Evolutionary conservation across 768 basidiomycete species (phyloP).

Genomic region (Kwoniella dejecticola): DNA sequence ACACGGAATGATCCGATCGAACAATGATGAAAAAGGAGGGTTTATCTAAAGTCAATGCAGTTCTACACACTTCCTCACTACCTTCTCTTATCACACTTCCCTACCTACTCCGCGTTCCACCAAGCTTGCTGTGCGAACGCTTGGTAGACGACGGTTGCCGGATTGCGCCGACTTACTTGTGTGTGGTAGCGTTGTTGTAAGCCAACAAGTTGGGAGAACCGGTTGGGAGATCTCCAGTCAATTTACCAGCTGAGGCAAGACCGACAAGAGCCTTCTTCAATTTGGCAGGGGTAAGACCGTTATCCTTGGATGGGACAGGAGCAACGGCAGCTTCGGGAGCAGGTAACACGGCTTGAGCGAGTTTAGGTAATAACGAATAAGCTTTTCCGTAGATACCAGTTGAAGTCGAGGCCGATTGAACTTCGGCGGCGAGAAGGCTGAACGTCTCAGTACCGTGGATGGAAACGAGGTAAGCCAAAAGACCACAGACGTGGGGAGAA

Average conservation of each 20-base stretch:
- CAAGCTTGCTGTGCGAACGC: too few species aligned
- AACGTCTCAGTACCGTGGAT: slow-evolving; percentile 68
- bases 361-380: slow-evolving; percentile 63
- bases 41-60: neutral
- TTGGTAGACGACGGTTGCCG: too few species aligned
- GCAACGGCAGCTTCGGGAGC: slow-evolving; percentile 22
- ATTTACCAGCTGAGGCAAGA: slow-evolving; percentile 62
- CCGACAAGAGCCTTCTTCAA: slow-evolving; percentile 74
- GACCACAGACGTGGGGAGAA: slow-evolving; percentile 77
- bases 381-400: slow-evolving; percentile 53
- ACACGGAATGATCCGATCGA: neutral
- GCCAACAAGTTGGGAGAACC: slow-evolving; percentile 55
- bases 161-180: neutral
- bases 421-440: slow-evolving; percentile 25
- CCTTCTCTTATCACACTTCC: too few species aligned
- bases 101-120: too few species aligned
- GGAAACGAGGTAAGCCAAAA: slow-evolving; percentile 88
- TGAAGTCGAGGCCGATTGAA: neutral
- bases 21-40: neutral
- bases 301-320: slow-evolving; percentile 44
- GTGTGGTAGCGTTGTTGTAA: slow-evolving; percentile 54
- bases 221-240: slow-evolving; percentile 60
- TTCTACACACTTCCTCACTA: neutral
- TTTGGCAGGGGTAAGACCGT: slow-evolving; percentile 64
- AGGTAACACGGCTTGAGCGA: slow-evolving; percentile 64